Evolutionary conservation across 2,329 filamentous ascomycete species (phyloP), one percentile per base, ranked within the genome.

Genomic region (Hypoxylon sp.): DNA sequence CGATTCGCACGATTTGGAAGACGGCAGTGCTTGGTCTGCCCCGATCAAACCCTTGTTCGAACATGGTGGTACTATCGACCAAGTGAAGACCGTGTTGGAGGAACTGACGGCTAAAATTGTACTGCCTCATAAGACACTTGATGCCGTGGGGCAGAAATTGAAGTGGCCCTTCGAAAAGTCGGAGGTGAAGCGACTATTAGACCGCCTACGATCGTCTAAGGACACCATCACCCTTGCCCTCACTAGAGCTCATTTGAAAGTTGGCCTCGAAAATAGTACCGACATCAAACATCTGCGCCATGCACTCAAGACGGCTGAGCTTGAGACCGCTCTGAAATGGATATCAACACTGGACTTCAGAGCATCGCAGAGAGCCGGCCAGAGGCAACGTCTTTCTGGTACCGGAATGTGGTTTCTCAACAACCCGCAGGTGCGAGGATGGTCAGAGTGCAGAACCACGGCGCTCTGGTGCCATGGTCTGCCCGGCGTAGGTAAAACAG

Each of bases 401-500:
- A 57, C 54, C 42, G 54, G 54, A 11, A n/a, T 35, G 17, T 57
- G 54, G 54, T 57, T 57, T 47, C 54, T 57, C 2, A 57, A 57
- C 33, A 57, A 29, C 14, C 54, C 54, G 22, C 54, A 57, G 22
- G 54, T 57, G 14, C 54, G 42, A 57, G 54, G 54, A 35, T 57
- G 42, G 54, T 47, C 39, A 33, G 54, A 57, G 29, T 47, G 54
- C 26, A 57, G 54, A 35, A 57, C 54, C 22, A 22, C 54, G 24
- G 54, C 54, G 11, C 24, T 57, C n/a, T 57, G 42, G 54, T 57
- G 42, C 13, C 54, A 57, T n/a, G 39, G 54, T 44, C 14, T 57
- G 26, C 54, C 54, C 3, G 54, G 54, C 3, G 54, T 57, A 3
- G 42, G 54, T 2, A 57, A 57, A 24, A 47, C 54, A 4, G 42